phyloP scores from a whole-genome alignment of 225 moss, liverwort and hornwort species.

The Pseudoscleropodium purum region DNA sequence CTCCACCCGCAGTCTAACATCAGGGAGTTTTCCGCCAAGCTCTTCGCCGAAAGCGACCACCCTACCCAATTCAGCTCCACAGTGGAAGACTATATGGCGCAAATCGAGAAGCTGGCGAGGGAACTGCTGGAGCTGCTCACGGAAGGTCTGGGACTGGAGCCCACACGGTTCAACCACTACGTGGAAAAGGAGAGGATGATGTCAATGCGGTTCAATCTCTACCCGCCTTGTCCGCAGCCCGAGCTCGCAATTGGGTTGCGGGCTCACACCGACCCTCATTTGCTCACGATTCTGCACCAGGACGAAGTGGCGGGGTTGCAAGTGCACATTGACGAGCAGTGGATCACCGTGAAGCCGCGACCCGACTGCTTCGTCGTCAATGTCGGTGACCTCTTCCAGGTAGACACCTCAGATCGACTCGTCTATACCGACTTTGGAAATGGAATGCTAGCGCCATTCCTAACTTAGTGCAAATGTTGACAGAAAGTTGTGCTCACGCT shows the following conservation, averaged over 20 bases:
- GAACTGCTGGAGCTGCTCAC: slow-evolving; percentile 34
- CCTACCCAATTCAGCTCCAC: slow-evolving; percentile 27
- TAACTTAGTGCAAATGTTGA: background rate
- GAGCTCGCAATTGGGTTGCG: slow-evolving; percentile 11
- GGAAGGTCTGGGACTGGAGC: slow-evolving; percentile 29
- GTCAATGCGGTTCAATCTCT: slow-evolving; percentile 42
- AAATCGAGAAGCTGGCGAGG: slow-evolving; percentile 18
- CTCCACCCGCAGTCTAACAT: slow-evolving; percentile 38
- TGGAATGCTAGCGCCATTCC: background rate
- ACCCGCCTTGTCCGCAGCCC: slow-evolving; percentile 49
- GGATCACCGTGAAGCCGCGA: slow-evolving; percentile 50
- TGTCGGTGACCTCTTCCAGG: slow-evolving; percentile 54
- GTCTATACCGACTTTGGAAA: background rate
- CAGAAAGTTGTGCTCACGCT: background rate
- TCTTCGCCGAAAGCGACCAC: slow-evolving; percentile 22
- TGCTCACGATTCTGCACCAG: background rate
- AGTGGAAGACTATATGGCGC: slow-evolving; percentile 37
- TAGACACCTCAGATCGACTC: background rate
- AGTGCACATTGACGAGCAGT: slow-evolving; percentile 30
- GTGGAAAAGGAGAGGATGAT: slow-evolving; percentile 33
- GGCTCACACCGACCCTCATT: background rate
- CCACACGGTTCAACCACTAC: slow-evolving; percentile 25
- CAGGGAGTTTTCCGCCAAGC: slow-evolving; percentile 29
- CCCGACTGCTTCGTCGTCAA: slow-evolving; percentile 54
- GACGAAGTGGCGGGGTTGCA: slow-evolving; percentile 47